Percentiles rank a stretch among this genome's conserved stretches.
phyloP scores from a whole-genome alignment of 306 rosid genomes.

The Amphicarpaea edgeworthii region DNA sequence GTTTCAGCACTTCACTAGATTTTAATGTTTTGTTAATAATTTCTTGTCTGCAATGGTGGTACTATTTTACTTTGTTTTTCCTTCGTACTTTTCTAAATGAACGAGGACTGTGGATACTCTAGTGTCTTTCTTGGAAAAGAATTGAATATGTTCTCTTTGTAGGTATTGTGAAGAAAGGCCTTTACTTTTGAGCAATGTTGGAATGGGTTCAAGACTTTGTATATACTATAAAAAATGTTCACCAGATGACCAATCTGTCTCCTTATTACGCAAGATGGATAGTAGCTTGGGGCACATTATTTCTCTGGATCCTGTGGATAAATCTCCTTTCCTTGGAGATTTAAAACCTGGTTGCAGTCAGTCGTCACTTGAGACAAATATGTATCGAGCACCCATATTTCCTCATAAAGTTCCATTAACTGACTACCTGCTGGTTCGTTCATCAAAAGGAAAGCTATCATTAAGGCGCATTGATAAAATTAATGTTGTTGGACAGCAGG shows the following conservation, averaged over 20 bases:
- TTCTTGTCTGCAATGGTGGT: slow-evolving; percentile 14
- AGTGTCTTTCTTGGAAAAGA: too few species aligned
- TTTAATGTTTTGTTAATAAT: slow-evolving; percentile 14
- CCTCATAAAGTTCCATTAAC: slow-evolving; percentile 85
- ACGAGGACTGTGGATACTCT: slow-evolving; percentile 22
- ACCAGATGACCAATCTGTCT: slow-evolving; percentile 87
- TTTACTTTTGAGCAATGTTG: slow-evolving; percentile 86
- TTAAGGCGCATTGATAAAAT: slow-evolving; percentile 87
- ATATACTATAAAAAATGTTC: slow-evolving; percentile 89
- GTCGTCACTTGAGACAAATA: slow-evolving; percentile 94
- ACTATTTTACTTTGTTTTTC: slow-evolving; percentile 25
- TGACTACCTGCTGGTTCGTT: slow-evolving; percentile 91
- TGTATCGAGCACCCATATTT: slow-evolving; percentile 96
- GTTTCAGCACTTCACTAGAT: not conserved
- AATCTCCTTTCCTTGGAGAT: slow-evolving; percentile 97
- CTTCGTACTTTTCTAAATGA: slow-evolving; percentile 18
- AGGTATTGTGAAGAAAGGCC: slow-evolving; percentile 99
- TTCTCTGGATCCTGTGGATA: slow-evolving; percentile 89
- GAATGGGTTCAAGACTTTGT: slow-evolving; percentile 97
- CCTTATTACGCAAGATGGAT: slow-evolving; percentile 67
- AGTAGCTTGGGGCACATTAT: slow-evolving; percentile 82
- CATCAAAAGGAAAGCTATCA: slow-evolving; percentile 92
- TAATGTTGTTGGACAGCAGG: slow-evolving; percentile 96
- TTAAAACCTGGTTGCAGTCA: slow-evolving; percentile 82
- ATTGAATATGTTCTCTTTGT: slow-evolving; percentile 44